phyloP scores from a whole-genome alignment of 495 filamentous ascomycete genomes.

The Xylaria castorea region DNA sequence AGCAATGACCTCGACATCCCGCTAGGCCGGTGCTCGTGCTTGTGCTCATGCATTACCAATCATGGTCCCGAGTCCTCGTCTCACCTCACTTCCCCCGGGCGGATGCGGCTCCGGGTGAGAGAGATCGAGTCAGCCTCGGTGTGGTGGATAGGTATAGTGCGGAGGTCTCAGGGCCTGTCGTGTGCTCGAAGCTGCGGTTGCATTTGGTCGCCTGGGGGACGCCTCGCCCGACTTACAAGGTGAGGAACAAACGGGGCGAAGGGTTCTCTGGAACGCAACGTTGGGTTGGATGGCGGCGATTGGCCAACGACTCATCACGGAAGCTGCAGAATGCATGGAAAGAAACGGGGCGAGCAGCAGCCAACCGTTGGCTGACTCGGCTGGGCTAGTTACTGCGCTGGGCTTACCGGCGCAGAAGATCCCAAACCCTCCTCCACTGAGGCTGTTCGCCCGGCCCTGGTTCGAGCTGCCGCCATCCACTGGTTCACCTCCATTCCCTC shows the following conservation, averaged over 20 bases:
- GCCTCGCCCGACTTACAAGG: constrained; percentile 21
- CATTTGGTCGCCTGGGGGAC: constrained; percentile 1
- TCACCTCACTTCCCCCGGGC: constrained; percentile 13
- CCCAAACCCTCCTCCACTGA: constrained; percentile 16
- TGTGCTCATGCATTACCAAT: background rate
- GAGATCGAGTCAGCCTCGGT: constrained; percentile 19
- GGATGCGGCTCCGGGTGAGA: constrained; percentile 8
- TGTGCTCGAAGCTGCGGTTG: constrained; percentile 8
- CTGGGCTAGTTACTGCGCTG: background rate
- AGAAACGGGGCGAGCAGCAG: constrained; percentile 33
- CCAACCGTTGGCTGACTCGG: constrained; percentile 21
- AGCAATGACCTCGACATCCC: constrained; percentile 4
- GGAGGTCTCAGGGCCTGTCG: constrained; percentile 8
- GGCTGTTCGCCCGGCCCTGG: constrained; percentile 19
- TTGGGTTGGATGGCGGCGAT: constrained; percentile 24
- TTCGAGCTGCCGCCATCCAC: constrained; percentile 26
- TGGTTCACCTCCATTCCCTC: constrained; percentile 22
- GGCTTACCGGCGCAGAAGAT: constrained; percentile 26
- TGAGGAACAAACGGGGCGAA: constrained; percentile 39
- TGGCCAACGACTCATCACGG: background rate
- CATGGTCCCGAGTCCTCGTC: constrained; percentile 1
- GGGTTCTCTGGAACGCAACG: background rate
- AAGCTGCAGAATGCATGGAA: constrained; percentile 23
- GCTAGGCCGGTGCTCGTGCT: background rate
- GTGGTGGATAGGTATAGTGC: constrained; percentile 17